Conservation (phyloP, 768 basidiomycete species). For the Trametes cingulata region DNA sequence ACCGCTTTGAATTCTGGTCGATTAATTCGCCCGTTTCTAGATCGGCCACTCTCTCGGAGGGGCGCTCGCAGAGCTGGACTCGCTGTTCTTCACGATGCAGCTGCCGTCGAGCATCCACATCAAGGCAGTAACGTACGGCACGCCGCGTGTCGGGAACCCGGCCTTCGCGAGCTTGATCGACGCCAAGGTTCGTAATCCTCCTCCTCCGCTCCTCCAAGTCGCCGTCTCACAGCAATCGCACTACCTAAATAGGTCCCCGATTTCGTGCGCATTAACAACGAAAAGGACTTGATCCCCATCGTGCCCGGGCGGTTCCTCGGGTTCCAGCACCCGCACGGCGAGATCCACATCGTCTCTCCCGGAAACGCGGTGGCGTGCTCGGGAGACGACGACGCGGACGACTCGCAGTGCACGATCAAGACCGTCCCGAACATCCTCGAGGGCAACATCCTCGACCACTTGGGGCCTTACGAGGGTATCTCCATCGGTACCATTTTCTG, state of each 20-base stretch:
- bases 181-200: constrained; percentile 36
- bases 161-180: constrained; percentile 43
- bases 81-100: constrained; percentile 33
- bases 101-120: constrained; percentile 35
- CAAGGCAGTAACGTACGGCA: constrained; percentile 49
- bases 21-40: neutral
- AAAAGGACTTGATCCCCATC: constrained; percentile 51
- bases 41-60: constrained; percentile 38
- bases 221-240: constrained; percentile 32
- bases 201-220: no score
- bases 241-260: constrained; percentile 22
- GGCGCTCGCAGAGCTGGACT: constrained; percentile 35
- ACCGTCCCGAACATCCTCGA: constrained; percentile 55
- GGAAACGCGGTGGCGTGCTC: constrained; percentile 42
- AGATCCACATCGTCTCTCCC: constrained; percentile 50
- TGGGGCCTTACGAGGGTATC: constrained; percentile 54
- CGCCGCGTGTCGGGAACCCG: constrained; percentile 53
- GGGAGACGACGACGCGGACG: constrained; percentile 55
- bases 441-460: constrained; percentile 54
- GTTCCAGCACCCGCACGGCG: constrained; percentile 52
- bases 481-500: constrained; percentile 51
- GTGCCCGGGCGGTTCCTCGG: constrained; percentile 55
- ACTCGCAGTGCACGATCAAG: constrained; percentile 52
- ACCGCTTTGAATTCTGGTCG: neutral
- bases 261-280: constrained; percentile 38